phyloP scores from a whole-genome alignment of 2,329 filamentous ascomycete genomes.

The Pyricularia sp. region DNA sequence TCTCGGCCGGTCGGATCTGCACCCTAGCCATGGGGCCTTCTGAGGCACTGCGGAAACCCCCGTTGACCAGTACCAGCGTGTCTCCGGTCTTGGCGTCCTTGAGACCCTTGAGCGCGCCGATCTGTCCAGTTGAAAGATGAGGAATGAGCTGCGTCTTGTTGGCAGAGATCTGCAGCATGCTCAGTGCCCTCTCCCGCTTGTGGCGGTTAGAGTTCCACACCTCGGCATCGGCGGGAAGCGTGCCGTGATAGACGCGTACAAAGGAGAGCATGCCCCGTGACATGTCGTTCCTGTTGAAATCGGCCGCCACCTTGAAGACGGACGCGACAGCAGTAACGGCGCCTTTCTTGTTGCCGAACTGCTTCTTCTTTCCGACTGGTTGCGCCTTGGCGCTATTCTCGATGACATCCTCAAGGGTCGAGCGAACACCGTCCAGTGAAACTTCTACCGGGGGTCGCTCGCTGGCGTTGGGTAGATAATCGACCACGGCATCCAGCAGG shows the following conservation, averaged over 20 bases:
- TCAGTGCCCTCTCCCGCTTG: conserved; percentile 72
- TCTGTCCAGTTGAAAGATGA: conserved; percentile 75
- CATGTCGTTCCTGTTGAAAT: conserved; percentile 44
- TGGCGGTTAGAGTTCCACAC: conserved; percentile 56
- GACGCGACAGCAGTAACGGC: conserved; percentile 44
- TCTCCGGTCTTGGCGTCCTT: conserved; percentile 92
- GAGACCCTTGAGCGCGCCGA: conserved; percentile 84
- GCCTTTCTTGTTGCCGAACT: not conserved
- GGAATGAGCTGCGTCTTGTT: conserved; percentile 78
- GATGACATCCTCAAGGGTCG: conserved; percentile 33
- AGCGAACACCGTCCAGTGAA: conserved; percentile 36
- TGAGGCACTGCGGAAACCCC: conserved; percentile 45
- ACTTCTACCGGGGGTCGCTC: conserved; percentile 11
- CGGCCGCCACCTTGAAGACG: conserved; percentile 92
- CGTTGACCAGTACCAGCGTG: conserved; percentile 69
- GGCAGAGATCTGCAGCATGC: conserved; percentile 82
- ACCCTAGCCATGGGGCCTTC: conserved; percentile 61
- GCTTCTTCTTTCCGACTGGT: conserved; percentile 10
- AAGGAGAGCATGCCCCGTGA: conserved; percentile 77
- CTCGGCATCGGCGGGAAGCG: conserved; percentile 60
- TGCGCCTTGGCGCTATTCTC: conserved; percentile 11
- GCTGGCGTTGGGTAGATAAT: conserved; percentile 74
- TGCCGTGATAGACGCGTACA: conserved; percentile 83
- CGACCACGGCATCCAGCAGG: conserved; percentile 77
- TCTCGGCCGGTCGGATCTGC: conserved; percentile 77